Base-by-base conservation (phyloP, 169 alveolate genomes). In the Theileria sp. region DNA sequence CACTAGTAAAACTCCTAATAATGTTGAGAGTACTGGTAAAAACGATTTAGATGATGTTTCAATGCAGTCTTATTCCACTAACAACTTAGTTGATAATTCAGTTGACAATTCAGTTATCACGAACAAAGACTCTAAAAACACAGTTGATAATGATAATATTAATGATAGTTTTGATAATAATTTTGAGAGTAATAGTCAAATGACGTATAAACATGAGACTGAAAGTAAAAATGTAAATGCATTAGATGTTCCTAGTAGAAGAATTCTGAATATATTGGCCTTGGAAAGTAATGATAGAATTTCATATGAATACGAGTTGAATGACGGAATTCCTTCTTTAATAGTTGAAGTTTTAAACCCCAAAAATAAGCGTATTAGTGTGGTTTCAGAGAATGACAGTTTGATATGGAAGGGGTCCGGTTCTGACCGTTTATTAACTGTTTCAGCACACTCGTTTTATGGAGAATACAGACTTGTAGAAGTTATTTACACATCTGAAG, bases 321-420 rank as follows among this genome's bases (percentile, higher is more conserved):
- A 64, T 38, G 72, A 64, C 21, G 72, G 72, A 23, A 64, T 30
- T 17, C 72, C 72, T 7, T 28, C 50, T 17, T 38, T 64, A 15
- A n/a, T 58, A 19, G 72, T 64, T 21, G 72, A 23, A 25, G 72
- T 64, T 28, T 15, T 17, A 15, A 64, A 64, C 21, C 54, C 51
- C 19, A 7, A 64, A 5, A 15, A 64, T 17, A 60, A 23, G 36
- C 30, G 68, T 25, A 28, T 60, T 60, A 60, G 25, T 25, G 36
- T 10, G 36, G 68, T 60, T 23, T 60, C 30, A 23, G 44, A 60
- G 68, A 60, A 60, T 15, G 68, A 60, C 1, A 13, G 2, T 28
- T 60, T 60, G 68, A 60, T 60, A 60, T 60, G 68, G 68, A 26
- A 12, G 30, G 68, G 28, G 0, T 23, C 30, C 3, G 68, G 23